Evolutionary conservation across 768 basidiomycete genomes (phyloP).

Genomic region (Leccinum rimulosum): DNA sequence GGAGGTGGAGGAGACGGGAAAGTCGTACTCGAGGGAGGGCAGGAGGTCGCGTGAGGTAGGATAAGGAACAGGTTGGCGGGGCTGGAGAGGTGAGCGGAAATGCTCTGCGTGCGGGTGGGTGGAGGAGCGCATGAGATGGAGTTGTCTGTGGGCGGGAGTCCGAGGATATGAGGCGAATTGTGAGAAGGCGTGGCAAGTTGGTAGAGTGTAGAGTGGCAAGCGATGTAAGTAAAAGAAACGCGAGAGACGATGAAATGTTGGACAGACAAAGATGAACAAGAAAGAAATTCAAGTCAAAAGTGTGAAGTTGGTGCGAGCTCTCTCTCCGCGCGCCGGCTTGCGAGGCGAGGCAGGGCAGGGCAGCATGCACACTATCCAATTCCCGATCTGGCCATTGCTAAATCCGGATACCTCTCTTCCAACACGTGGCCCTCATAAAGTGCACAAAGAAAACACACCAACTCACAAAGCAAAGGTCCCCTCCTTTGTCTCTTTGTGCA

Average conservation of each 20-base stretch:
- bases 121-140: constrained; percentile 17
- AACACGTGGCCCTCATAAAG: constrained; percentile 26
- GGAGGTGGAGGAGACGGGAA: constrained; percentile 19
- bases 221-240: background rate
- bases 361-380: constrained; percentile 21
- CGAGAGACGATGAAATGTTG: background rate
- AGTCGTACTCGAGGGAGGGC: constrained; percentile 21
- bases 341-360: constrained; percentile 33
- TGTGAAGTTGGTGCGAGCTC: background rate
- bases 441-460: background rate
- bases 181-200: background rate
- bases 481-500: constrained; percentile 8
- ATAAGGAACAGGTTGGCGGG: constrained; percentile 14
- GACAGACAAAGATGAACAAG: background rate
- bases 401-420: constrained; percentile 24
- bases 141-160: background rate
- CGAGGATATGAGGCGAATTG: background rate
- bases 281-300: background rate
- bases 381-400: constrained; percentile 27
- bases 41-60: constrained; percentile 13
- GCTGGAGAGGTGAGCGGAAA: constrained; percentile 16
- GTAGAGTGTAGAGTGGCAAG: background rate
- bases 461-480: background rate
- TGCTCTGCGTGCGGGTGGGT: background rate
- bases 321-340: constrained; percentile 28